These are phyloP conservation scores for Termitomyces sp. DNA, from an alignment of 768 basidiomycete species.

Conservation along the genomic window DNA sequence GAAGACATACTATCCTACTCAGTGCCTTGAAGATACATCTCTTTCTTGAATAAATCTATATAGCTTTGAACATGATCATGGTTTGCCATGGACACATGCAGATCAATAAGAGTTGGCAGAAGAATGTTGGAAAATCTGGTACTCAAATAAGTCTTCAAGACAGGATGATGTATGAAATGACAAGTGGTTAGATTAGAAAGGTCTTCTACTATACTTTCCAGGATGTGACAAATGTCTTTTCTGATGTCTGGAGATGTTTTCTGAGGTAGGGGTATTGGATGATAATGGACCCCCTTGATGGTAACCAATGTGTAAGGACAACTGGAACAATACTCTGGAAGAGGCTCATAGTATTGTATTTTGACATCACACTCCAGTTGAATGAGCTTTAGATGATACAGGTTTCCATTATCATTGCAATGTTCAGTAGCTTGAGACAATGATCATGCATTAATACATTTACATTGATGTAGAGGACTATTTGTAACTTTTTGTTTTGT, in stretches of 20 bases:
- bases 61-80: constrained; percentile 10
- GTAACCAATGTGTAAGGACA: constrained; percentile 18
- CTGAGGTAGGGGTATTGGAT: constrained; percentile 18
- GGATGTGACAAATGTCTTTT: constrained; percentile 2
- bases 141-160: constrained; percentile 3
- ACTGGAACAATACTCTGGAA: constrained; percentile 2
- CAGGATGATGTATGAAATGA: constrained; percentile 12
- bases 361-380: background rate
- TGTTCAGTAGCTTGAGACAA: no score
- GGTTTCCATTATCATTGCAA: no score
- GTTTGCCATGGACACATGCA: constrained; percentile 19
- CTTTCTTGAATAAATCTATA: constrained; percentile 8
- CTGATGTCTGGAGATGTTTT: constrained; percentile 15
- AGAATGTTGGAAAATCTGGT: constrained; percentile 4
- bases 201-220: constrained; percentile 8
- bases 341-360: background rate
- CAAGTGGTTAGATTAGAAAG: constrained; percentile 17
- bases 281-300: constrained; percentile 14
- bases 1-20: no score
- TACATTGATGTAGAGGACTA: no score
- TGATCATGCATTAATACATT: no score
- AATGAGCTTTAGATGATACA: background rate
- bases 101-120: constrained; percentile 11
- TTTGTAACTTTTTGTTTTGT: no score
- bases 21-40: constrained; percentile 13